These are phyloP conservation scores for Blastobotrys terrestris DNA, from an alignment of 805 yeast genomes.

Conservation along the genomic window DNA sequence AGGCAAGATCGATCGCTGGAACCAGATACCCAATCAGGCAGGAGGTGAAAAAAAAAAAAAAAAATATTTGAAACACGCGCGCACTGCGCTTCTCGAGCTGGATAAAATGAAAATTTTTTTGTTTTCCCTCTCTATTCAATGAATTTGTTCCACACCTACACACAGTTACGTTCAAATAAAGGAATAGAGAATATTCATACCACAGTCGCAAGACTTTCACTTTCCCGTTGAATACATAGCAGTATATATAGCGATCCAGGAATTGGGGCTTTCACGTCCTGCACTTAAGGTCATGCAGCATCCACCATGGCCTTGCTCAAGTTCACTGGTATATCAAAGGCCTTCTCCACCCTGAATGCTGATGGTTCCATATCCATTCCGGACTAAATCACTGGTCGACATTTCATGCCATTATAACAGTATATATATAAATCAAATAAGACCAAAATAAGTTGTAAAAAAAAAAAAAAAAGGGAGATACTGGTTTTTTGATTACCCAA, in stretches of 20 bases:
- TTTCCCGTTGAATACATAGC: too few relatives aligned
- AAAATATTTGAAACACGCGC: too few relatives aligned
- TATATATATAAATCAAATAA: not conserved
- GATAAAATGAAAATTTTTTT: too few relatives aligned
- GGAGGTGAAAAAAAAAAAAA: too few relatives aligned
- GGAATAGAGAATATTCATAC: not conserved
- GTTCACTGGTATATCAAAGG: constrained; percentile 9
- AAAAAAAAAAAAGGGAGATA: not conserved
- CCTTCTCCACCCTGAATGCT: constrained; percentile 23
- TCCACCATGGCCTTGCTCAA: not conserved
- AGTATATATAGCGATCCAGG: too few relatives aligned
- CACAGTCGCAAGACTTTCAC: not conserved
- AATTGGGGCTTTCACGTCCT: not conserved
- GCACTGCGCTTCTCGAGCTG: too few relatives aligned
- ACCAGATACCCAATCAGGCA: too few relatives aligned
- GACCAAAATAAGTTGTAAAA: not conserved
- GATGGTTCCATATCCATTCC: constrained; percentile 8
- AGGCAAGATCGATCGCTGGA: too few relatives aligned
- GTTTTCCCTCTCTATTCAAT: too few relatives aligned
- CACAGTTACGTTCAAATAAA: too few relatives aligned
- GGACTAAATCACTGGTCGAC: constrained; percentile 24
- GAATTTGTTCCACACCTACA: too few relatives aligned
- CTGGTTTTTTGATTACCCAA: not conserved
- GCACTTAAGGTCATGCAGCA: not conserved
- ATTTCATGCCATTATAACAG: constrained; percentile 2